Evolutionary conservation across 129 eudicot species (phyloP).

Genomic region (Silybum marianum): DNA sequence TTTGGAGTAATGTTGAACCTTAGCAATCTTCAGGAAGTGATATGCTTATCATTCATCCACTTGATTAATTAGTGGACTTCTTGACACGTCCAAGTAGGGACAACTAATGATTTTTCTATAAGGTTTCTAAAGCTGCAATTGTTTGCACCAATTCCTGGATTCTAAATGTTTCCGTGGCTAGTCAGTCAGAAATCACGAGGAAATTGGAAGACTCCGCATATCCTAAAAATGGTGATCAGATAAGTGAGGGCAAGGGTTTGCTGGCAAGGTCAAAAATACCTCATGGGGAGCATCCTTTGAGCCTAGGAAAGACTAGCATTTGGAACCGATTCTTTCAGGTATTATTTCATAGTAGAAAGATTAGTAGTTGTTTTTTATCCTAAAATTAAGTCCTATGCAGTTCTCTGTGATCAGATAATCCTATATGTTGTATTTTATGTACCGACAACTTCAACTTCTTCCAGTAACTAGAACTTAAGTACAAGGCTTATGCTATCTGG

Average conservation of each 20-base stretch:
- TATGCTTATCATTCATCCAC: slow-evolving; percentile 1
- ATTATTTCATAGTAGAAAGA: slow-evolving; percentile 17
- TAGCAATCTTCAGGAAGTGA: neutral
- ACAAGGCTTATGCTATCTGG: neutral
- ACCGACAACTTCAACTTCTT: neutral
- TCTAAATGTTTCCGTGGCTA: slow-evolving; percentile 81
- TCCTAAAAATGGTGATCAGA: slow-evolving; percentile 49
- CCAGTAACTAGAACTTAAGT: neutral
- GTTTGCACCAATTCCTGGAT: slow-evolving; percentile 25
- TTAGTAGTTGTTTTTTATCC: neutral
- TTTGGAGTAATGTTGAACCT: slow-evolving; percentile 13
- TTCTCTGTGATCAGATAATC: neutral
- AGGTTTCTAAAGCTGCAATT: slow-evolving; percentile 14
- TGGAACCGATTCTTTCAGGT: slow-evolving; percentile 99
- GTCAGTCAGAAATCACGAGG: slow-evolving; percentile 96
- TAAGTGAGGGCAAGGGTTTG: slow-evolving; percentile 50
- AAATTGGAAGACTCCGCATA: slow-evolving; percentile 59
- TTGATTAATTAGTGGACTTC: neutral
- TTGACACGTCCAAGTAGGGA: slow-evolving; percentile 15
- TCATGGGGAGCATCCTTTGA: slow-evolving; percentile 92
- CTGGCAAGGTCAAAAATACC: slow-evolving; percentile 72
- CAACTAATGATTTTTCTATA: neutral
- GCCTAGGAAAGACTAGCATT: slow-evolving; percentile 84
- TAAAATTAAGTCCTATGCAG: neutral
- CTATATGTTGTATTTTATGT: neutral